These are phyloP conservation scores for Rosa rugosa DNA, from an alignment of 306 rosid species.

Conservation along the genomic window DNA sequence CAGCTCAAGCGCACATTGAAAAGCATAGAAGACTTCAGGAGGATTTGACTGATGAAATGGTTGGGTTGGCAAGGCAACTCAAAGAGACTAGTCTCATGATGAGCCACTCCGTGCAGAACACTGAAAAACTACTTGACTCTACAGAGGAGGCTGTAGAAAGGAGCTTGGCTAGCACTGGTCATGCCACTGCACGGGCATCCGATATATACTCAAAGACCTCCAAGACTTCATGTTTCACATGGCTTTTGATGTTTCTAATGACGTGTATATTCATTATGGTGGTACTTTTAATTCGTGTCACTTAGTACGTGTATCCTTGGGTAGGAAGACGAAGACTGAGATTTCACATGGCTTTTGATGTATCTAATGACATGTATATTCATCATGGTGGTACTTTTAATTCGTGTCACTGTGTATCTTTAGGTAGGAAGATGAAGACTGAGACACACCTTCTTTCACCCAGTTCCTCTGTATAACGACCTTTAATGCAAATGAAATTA, in stretches of 20 bases:
- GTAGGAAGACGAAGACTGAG: background rate
- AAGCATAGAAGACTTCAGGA: slow-evolving; percentile 96
- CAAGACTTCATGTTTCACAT: slow-evolving; percentile 78
- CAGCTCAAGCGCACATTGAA: slow-evolving; percentile 65
- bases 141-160: slow-evolving; percentile 83
- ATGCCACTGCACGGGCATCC: slow-evolving; percentile 59
- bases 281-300: slow-evolving; percentile 82
- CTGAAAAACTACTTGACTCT: slow-evolving; percentile 87
- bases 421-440: background rate
- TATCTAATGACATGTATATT: too few relatives aligned
- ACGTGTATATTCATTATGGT: slow-evolving; percentile 76
- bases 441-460: background rate
- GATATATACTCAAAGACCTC: slow-evolving; percentile 68
- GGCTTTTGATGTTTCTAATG: slow-evolving; percentile 75
- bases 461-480: background rate
- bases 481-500: background rate
- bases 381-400: too few relatives aligned
- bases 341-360: background rate
- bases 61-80: slow-evolving; percentile 84
- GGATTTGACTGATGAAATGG: slow-evolving; percentile 95
- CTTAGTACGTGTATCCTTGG: slow-evolving; percentile 22
- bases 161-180: slow-evolving; percentile 86
- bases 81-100: slow-evolving; percentile 87
- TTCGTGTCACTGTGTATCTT: too few relatives aligned
- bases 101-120: slow-evolving; percentile 72